A percentile compares a stretch with the other conserved stretches of the same genome.
Evolutionary conservation across 257 asterid genomes (phyloP).

Genomic region (Solanum sejunctum): DNA sequence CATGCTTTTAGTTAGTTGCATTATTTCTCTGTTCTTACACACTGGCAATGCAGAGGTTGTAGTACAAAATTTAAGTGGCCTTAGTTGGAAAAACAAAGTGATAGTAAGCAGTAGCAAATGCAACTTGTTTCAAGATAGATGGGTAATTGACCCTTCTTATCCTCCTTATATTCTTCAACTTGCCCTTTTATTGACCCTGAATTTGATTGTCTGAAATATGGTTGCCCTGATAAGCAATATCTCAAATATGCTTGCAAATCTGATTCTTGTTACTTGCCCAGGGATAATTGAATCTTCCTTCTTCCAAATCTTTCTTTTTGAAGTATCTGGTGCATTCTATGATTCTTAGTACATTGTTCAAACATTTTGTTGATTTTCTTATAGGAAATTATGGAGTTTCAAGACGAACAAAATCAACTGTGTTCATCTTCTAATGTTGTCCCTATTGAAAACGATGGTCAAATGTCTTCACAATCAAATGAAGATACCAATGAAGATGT

Average conservation of each 20-base stretch:
- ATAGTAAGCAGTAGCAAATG: slow-evolving; percentile 21
- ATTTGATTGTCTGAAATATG: slow-evolving; percentile 49
- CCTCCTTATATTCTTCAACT: slow-evolving; percentile 33
- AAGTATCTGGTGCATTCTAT: too few species aligned
- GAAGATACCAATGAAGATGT: too few species aligned
- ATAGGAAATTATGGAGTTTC: too few species aligned
- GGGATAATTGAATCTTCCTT: slow-evolving; percentile 10
- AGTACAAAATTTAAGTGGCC: neutral
- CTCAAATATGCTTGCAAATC: slow-evolving; percentile 62
- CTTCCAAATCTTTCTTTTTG: neutral
- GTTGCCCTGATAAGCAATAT: slow-evolving; percentile 51
- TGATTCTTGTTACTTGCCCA: slow-evolving; percentile 45
- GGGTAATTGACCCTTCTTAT: slow-evolving; percentile 40
- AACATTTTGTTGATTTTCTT: too few species aligned
- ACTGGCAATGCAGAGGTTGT: too few species aligned
- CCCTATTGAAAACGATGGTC: too few species aligned
- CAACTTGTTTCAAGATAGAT: slow-evolving; percentile 48
- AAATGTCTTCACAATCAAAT: too few species aligned
- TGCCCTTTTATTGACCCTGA: slow-evolving; percentile 68
- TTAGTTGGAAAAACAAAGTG: slow-evolving; percentile 2
- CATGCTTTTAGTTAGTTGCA: too few species aligned
- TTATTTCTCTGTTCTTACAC: neutral
- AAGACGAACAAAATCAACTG: too few species aligned
- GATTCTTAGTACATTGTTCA: too few species aligned
- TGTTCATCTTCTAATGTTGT: too few species aligned